Evolutionary conservation across 306 rosid species (phyloP), one percentile per base, ranked within the genome.

Genomic region (Vachellia pachyceras): DNA sequence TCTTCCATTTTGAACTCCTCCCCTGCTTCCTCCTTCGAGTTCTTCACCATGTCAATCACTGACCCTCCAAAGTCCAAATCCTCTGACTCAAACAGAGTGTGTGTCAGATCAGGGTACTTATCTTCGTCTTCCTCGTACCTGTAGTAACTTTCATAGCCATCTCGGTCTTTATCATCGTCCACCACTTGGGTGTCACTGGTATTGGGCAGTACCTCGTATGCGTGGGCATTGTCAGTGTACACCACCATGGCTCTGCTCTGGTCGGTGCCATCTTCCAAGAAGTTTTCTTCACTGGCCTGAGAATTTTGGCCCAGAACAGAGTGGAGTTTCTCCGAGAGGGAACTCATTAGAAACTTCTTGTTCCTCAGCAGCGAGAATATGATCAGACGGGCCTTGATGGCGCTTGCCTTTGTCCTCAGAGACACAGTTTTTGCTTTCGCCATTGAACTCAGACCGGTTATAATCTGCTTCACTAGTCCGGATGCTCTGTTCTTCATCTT

Each of bases 81-180:
- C 60, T 91, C 91, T 0, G 91, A 82, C 0, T 91, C 88, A 73
- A 92, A 95, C 7, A 92, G 79, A 1, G 88, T 66, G 86, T 91
- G 97, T 12, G 88, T 91, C 33, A 92, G 88, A 85, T 95, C 98
- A 2, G 97, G 97, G 39, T 91, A 91, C 87, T 90, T 95, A 0
- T 79, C 90, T 36, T 88, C 89, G 0, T 86, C 91, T 1, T 41
- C 88, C 0, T 85, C 49, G 41, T 75, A 81, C 13, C 73, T 63
- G 64, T 73, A 52, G 50, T 42, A 67, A 73, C 68, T 36, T 5
- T 60, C 75, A 46, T 42, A 79, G 0, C 65, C 68, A 42, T 58
- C 71, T 5, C 46, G 10, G 40, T 40, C 71, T 15, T 36, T 58
- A 5, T 80, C 74, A 14, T n/a, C 78, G n/a, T n/a, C n/a, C 45